These are phyloP conservation scores for Massariosphaeria phaeospora DNA, from an alignment of 495 filamentous ascomycete genomes.

Conservation along the genomic window DNA sequence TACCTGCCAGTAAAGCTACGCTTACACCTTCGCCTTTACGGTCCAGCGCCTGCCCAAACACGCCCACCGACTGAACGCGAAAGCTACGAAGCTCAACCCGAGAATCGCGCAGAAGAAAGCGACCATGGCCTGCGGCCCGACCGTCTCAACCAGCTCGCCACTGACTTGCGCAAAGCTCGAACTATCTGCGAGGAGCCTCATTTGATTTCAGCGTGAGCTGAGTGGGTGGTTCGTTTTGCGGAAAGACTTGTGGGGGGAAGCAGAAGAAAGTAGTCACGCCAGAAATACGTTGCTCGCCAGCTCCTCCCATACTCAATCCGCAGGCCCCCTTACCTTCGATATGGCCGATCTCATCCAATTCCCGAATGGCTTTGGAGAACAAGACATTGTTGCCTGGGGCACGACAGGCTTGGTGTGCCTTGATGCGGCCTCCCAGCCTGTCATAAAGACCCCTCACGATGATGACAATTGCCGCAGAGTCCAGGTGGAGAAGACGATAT, in stretches of 20 bases:
- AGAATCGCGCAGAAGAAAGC: slow-evolving; percentile 20
- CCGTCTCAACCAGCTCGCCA: slow-evolving; percentile 21
- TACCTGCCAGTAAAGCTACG: not conserved
- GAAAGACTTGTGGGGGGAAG: no score
- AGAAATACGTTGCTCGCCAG: no score
- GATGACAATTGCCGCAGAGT: slow-evolving; percentile 1
- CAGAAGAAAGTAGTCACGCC: no score
- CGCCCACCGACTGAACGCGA: slow-evolving; percentile 24
- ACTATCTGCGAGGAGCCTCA: no score
- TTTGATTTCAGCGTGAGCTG: no score
- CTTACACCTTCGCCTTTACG: slow-evolving; percentile 20
- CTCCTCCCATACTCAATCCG: no score
- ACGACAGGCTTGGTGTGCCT: slow-evolving; percentile 16
- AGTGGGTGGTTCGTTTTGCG: no score
- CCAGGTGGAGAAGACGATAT: slow-evolving; percentile 12
- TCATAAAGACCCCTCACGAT: slow-evolving; percentile 13
- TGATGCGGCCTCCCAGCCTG: slow-evolving; percentile 3
- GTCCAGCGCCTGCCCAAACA: slow-evolving; percentile 21
- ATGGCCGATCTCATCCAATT: slow-evolving; percentile 11
- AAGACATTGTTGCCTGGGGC: slow-evolving; percentile 7
- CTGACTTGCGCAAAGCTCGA: no score
- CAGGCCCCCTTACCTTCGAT: slow-evolving; percentile 3
- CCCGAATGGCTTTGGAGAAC: slow-evolving; percentile 4
- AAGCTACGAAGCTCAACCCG: slow-evolving; percentile 9
- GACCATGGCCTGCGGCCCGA: slow-evolving; percentile 24